These are phyloP conservation scores for Dactylellina haptotyla DNA, from an alignment of 2,329 filamentous ascomycete genomes.

Conservation along the genomic window DNA sequence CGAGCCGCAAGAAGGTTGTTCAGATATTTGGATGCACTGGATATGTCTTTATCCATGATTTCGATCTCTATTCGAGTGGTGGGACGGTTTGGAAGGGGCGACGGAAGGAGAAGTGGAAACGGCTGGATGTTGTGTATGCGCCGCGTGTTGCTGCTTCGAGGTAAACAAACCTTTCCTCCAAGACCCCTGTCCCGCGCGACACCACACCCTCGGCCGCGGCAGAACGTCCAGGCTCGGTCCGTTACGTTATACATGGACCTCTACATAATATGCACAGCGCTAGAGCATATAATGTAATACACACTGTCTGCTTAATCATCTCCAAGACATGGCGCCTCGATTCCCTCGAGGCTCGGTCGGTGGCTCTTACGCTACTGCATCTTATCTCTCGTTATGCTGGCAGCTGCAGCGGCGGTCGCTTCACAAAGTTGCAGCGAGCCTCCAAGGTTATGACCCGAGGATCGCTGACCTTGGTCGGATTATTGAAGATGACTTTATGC, in stretches of 20 bases:
- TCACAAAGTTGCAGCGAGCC: background rate
- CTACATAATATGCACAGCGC: too few species aligned
- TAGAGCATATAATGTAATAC: too few species aligned
- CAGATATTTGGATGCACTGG: constrained; percentile 76
- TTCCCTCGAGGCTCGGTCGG: background rate
- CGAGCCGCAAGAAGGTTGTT: constrained; percentile 76
- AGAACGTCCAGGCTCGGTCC: background rate
- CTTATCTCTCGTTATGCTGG: background rate
- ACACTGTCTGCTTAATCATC: background rate
- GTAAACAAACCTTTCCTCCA: constrained; percentile 40
- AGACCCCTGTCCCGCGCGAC: background rate
- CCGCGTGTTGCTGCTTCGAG: constrained; percentile 23
- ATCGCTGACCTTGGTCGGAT: constrained; percentile 40
- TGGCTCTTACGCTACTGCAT: background rate
- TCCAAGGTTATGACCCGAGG: constrained; percentile 40
- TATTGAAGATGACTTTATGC: constrained; percentile 52
- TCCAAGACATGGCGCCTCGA: background rate
- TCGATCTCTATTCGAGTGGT: background rate
- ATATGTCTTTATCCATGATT: constrained; percentile 64
- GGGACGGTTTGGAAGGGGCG: background rate
- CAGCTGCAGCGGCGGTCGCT: background rate
- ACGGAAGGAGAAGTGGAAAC: background rate
- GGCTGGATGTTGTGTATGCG: background rate
- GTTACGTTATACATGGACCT: too few species aligned
- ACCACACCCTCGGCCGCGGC: too few species aligned